These are phyloP conservation scores for Pinus albicaulis DNA, from an alignment of 75 land plant species.

Conservation along the genomic window DNA sequence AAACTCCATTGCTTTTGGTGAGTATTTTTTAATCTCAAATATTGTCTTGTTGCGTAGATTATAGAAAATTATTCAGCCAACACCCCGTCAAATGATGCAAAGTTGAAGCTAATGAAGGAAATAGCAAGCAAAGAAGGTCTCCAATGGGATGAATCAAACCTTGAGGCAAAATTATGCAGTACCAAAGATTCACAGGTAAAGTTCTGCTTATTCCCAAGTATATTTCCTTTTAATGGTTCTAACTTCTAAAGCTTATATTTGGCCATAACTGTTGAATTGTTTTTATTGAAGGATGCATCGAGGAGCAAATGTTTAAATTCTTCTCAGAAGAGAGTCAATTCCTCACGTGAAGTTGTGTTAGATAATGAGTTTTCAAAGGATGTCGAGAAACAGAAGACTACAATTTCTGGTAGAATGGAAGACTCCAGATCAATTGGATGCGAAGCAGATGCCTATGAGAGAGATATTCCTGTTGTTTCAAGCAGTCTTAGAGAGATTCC, in stretches of 20 bases:
- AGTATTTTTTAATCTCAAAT: not conserved
- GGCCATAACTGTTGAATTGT: not conserved
- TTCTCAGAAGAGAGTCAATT: not conserved
- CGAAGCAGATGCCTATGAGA: constrained; percentile 1
- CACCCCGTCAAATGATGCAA: constrained; percentile 3
- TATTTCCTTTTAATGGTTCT: not conserved
- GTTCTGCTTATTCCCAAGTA: not conserved
- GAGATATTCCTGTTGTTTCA: constrained; percentile 10
- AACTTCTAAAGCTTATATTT: not conserved
- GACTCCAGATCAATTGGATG: not conserved
- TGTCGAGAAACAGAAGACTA: not conserved
- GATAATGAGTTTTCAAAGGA: not conserved
- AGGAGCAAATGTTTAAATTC: not conserved
- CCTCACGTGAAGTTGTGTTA: not conserved
- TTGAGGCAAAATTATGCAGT: not conserved
- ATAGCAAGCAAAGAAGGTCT: constrained; percentile 13
- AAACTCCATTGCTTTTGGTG: not conserved
- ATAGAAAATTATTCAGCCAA: constrained; percentile 6
- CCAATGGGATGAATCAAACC: constrained; percentile 11
- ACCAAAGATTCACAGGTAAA: not conserved
- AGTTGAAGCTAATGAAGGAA: constrained; percentile 20
- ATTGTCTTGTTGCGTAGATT: constrained; percentile 4
- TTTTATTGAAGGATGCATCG: constrained; percentile 3
- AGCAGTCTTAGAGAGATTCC: not conserved
- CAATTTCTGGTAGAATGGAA: not conserved